Evolutionary conservation across 169 alveolate species (phyloP), one percentile per base, ranked within the genome.

Genomic region (Eimeria praecox): DNA sequence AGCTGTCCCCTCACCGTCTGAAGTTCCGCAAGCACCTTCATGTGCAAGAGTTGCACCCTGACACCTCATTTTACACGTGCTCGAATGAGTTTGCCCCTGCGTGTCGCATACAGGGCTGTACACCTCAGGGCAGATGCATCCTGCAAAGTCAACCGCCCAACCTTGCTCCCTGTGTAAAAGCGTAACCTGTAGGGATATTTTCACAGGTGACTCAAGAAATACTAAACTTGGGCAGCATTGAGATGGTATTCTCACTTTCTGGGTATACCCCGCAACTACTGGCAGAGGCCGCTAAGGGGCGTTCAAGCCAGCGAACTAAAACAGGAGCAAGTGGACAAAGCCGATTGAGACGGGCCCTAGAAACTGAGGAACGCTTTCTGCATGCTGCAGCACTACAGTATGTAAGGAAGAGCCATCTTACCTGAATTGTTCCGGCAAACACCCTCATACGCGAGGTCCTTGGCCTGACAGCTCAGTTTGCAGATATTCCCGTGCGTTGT

Each of bases 41-140:
- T 62, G 62, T 44, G 93, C 78, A 56, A 87, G 82, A 38, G 42
- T 62, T 87, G 22, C 42, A 44, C 82, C 83, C 46, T 87, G 56
- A 42, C 94, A 93, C 66, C 35, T 82, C 94, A 93, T 59, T 30
- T 59, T 42, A 73, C 96, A 93, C 2, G 42, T 30, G 80, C 42
- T 93, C 18, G 18, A 42, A 38, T 93, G 90, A 18, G 96, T 93
- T 38, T 30, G 75, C 69, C 96, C 96, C 35, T 83, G 90, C 1
- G 88, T 82, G 42, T 89, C 96, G 80, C 96, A 93, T 27, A 83
- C 96, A 16, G 64, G 94, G 38, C 88, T 54, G 90, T 64, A 49
- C 24, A 27, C 59, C 49, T 30, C 42, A 3, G 96, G 93, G 80
- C 96, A 93, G 82, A 3, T 69, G 80, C 96, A 93, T 18, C 49